phyloP scores from a whole-genome alignment of 331 rosid genomes.

The Malus hybrid region DNA sequence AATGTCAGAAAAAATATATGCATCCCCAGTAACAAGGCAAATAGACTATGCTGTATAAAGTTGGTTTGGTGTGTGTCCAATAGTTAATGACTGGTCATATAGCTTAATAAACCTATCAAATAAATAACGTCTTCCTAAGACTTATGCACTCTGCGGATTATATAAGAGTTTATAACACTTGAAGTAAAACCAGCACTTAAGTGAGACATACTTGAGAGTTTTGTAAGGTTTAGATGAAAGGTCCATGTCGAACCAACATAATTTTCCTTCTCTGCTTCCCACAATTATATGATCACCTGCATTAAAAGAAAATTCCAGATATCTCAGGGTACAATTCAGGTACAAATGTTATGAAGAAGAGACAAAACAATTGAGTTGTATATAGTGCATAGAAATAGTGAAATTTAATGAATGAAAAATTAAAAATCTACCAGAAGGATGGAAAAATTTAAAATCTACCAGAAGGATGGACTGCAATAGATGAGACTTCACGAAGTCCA shows the following conservation, averaged over 20 bases:
- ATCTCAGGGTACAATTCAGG: constrained; percentile 2
- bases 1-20: constrained; percentile 3
- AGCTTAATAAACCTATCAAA: background rate
- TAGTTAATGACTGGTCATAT: background rate
- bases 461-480: constrained; percentile 91
- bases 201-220: constrained; percentile 46
- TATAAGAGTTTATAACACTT: background rate
- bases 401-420: background rate
- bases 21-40: background rate
- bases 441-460: constrained; percentile 47
- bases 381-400: background rate
- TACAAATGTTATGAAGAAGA: background rate
- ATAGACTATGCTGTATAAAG: background rate
- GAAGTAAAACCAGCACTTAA: background rate
- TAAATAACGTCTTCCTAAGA: background rate
- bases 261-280: constrained; percentile 94
- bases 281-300: constrained; percentile 92
- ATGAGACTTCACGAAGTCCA: constrained; percentile 82
- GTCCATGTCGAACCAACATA: constrained; percentile 98
- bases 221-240: constrained; percentile 86
- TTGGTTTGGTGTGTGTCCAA: background rate
- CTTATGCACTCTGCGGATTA: background rate
- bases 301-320: constrained; percentile 11
- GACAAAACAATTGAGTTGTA: background rate
- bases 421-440: constrained; percentile 68